Evolutionary conservation across 1,139 yeast genomes (phyloP), one percentile per base, ranked within the genome.

Genomic region (Candida freyschussii): DNA sequence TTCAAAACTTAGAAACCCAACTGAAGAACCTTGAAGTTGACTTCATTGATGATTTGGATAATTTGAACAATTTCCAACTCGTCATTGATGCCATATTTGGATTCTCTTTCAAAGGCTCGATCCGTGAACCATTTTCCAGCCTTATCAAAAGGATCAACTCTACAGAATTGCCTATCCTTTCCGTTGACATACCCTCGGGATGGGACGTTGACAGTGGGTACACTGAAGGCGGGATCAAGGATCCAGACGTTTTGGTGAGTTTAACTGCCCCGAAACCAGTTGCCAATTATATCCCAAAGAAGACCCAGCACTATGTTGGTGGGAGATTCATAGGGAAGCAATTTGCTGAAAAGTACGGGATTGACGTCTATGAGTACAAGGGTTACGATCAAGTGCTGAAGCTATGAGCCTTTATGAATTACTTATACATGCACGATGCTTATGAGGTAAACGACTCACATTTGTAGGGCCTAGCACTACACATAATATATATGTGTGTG

Each of bases 181-280:
- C 95, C 1, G 84, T 91, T 2, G 98, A 91, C 54, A 77, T 89
- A 25, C 98, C 98, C 0, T 82, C 95, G 1, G 95, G 96, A 0
- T 91, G 98, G 98, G 93, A 87, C 53, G 97, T 91, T 6, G 95
- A 91, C 52, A 53, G 68, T 5, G 98, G 98, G 0, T 95, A 94
- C 0, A 49, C 56, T 0, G 54, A 57, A 1, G 70, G 67, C 18
- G 68, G 72, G 5, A 50, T 60, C 13, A 51, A 67, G 18, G 57
- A 57, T 8, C 95, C 98, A 0, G 59, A 69, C 6, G 75, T 77
- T 47, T 64, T 91, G 36, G 76, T 91, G 7, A 83, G 95, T 32
- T 63, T 91, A 35, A 89, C 97, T 0, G 96, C 96, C 0, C 98
- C 98, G 5, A 91, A 91, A 53, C 94, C 94, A 0, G 87, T 95